A percentile compares a stretch with the other conserved stretches of the same genome.
These are phyloP conservation scores for Rhodotorula paludigena DNA, from an alignment of 768 basidiomycete genomes.

Conservation along the genomic window DNA sequence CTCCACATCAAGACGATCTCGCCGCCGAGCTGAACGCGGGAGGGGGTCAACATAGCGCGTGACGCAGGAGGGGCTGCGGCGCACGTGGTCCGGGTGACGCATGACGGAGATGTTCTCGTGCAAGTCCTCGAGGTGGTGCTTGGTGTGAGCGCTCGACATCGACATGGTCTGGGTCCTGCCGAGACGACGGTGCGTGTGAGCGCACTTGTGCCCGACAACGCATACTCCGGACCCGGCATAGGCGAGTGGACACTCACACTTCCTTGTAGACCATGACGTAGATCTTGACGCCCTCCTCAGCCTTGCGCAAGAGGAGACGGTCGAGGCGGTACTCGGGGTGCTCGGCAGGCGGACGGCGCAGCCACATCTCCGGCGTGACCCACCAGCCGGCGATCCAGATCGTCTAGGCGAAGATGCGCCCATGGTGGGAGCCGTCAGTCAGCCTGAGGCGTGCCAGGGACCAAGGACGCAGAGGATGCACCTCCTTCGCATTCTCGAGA, in stretches of 20 bases:
- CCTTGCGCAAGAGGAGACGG: slow-evolving; percentile 74
- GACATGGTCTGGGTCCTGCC: slow-evolving; percentile 81
- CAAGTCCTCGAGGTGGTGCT: slow-evolving; percentile 71
- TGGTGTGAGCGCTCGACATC: slow-evolving; percentile 30
- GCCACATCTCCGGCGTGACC: slow-evolving; percentile 90
- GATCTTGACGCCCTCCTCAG: slow-evolving; percentile 83
- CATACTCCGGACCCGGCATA: too few species aligned
- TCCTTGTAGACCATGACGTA: slow-evolving; percentile 94
- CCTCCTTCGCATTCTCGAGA: slow-evolving; percentile 55
- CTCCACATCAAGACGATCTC: slow-evolving; percentile 57
- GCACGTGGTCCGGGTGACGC: slow-evolving; percentile 88
- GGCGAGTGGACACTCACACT: slow-evolving; percentile 39
- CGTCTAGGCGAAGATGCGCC: too few species aligned
- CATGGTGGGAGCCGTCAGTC: too few species aligned
- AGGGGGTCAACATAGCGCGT: background rate
- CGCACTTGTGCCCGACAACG: too few species aligned
- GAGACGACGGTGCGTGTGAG: background rate
- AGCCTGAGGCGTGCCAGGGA: too few species aligned
- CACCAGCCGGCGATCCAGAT: slow-evolving; percentile 88
- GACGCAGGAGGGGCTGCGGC: too few species aligned
- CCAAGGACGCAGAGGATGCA: too few species aligned
- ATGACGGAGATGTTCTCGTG: slow-evolving; percentile 83
- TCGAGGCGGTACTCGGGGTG: slow-evolving; percentile 87
- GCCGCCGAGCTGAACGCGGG: background rate
- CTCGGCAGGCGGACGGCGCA: slow-evolving; percentile 81